A percentile compares a stretch with the other conserved stretches of the same genome.
phyloP scores from a whole-genome alignment of 1,284 basidiomycete genomes.

The Ustilago vetiveriae region DNA sequence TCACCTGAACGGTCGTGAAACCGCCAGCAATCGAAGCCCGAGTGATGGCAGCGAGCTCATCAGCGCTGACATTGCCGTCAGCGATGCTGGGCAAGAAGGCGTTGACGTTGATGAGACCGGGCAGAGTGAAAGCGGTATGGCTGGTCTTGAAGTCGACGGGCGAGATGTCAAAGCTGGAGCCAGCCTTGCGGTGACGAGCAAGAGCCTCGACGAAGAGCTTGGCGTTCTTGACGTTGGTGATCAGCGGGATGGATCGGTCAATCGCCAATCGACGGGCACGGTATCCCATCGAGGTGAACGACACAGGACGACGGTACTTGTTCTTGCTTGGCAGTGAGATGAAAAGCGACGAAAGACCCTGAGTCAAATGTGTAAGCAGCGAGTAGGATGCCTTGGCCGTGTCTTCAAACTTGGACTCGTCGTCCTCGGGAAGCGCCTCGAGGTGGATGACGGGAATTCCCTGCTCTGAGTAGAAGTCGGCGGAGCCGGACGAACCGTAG shows the following conservation, averaged over 20 bases:
- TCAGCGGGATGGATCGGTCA: slow-evolving; percentile 94
- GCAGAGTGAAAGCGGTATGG: slow-evolving; percentile 90
- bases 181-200: slow-evolving; percentile 74
- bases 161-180: slow-evolving; percentile 82
- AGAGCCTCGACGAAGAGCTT: slow-evolving; percentile 96
- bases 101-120: slow-evolving; percentile 88
- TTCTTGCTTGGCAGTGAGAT: slow-evolving; percentile 99
- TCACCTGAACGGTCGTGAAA: slow-evolving; percentile 61
- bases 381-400: slow-evolving; percentile 64
- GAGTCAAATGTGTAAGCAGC: slow-evolving; percentile 63
- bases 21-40: slow-evolving; percentile 59
- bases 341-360: slow-evolving; percentile 75
- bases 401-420: slow-evolving; percentile 61
- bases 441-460: slow-evolving; percentile 65
- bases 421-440: slow-evolving; percentile 65
- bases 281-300: slow-evolving; percentile 96
- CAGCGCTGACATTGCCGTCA: slow-evolving; percentile 70
- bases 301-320: slow-evolving; percentile 94
- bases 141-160: slow-evolving; percentile 89
- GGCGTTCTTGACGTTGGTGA: slow-evolving; percentile 99
- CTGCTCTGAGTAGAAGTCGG: slow-evolving; percentile 69
- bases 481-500: slow-evolving; percentile 95
- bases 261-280: slow-evolving; percentile 98
- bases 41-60: slow-evolving; percentile 72
- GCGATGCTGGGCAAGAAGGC: slow-evolving; percentile 84